phyloP scores from a whole-genome alignment of 2,329 filamentous ascomycete species.

The Venturia nashicola region DNA sequence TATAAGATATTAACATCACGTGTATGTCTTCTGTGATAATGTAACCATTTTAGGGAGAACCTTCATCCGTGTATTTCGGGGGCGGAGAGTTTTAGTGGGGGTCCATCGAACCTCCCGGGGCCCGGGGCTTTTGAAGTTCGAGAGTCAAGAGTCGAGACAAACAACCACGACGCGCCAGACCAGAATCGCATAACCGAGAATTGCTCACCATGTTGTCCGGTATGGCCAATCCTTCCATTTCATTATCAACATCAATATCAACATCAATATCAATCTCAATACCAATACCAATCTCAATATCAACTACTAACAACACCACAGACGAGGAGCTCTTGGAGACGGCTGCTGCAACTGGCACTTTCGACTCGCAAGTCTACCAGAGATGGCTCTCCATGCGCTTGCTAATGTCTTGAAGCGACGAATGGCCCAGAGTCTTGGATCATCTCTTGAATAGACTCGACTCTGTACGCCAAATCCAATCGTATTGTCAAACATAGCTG shows the following conservation, averaged over 20 bases:
- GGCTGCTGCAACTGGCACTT: constrained; percentile 45
- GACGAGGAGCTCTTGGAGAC: constrained; percentile 40
- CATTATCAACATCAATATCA: no score
- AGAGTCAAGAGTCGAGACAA: no score
- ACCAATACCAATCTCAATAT: neutral
- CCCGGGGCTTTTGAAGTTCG: no score
- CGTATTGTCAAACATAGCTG: no score
- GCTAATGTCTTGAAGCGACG: constrained; percentile 40
- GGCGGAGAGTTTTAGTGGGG: no score
- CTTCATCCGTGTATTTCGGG: no score
- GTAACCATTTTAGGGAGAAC: no score
- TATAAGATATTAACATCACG: no score
- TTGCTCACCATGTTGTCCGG: neutral
- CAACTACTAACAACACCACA: constrained; percentile 5
- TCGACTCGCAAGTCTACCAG: constrained; percentile 40
- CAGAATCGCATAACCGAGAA: neutral
- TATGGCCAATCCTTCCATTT: neutral
- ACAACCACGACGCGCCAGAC: neutral
- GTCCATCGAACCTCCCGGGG: no score
- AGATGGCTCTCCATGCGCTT: constrained; percentile 2
- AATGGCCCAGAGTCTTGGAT: constrained; percentile 57
- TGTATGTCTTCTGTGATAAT: no score
- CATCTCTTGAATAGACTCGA: constrained; percentile 58
- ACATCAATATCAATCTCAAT: neutral
- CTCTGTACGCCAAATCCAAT: constrained; percentile 30